These are phyloP conservation scores for Lactarius sp. DNA, from an alignment of 768 basidiomycete species.

Conservation along the genomic window DNA sequence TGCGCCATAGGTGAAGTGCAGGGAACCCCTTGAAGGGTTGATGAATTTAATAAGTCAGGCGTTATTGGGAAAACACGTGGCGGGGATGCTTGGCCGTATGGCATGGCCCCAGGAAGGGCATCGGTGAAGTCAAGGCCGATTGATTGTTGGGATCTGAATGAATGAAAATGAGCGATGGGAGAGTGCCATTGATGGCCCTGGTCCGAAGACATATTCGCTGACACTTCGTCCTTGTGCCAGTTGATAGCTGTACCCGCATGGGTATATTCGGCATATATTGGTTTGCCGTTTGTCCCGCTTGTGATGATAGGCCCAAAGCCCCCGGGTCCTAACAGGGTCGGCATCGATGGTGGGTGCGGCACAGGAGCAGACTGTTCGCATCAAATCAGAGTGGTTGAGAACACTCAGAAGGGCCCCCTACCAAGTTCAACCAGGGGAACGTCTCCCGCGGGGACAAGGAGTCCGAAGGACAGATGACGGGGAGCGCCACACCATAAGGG, in stretches of 20 bases:
- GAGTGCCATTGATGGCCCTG: neutral
- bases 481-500: neutral
- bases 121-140: neutral
- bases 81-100: neutral
- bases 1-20: neutral
- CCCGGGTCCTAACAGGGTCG: neutral
- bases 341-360: neutral
- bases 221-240: neutral
- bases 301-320: neutral
- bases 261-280: neutral
- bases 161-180: neutral
- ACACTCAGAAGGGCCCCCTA: neutral
- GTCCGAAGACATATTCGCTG: neutral
- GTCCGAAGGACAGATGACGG: neutral
- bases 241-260: neutral
- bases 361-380: neutral
- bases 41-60: neutral
- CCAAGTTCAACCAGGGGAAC: neutral
- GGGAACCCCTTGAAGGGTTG: neutral
- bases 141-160: neutral
- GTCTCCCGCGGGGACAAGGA: neutral
- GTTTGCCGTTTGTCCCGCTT: neutral
- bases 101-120: neutral
- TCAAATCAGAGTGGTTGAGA: neutral
- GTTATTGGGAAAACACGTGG: neutral